phyloP scores from a whole-genome alignment of 2,329 filamentous ascomycete genomes.

The Zalaria obscura region DNA sequence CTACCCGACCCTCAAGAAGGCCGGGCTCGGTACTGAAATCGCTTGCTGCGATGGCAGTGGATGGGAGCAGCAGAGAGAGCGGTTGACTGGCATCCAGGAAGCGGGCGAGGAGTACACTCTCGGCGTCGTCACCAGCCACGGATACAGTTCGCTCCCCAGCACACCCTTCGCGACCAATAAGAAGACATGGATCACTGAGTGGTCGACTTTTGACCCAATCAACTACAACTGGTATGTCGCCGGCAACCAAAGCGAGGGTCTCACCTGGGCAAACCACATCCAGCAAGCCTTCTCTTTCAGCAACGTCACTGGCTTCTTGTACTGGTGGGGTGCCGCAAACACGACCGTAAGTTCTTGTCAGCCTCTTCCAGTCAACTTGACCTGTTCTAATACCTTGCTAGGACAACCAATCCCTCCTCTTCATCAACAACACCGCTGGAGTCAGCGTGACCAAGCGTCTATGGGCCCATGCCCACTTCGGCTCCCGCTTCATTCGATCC shows the following conservation, averaged over 20 bases:
- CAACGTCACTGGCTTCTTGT: conserved; percentile 38
- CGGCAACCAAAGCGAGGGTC: conserved; percentile 36
- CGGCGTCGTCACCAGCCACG: conserved; percentile 26
- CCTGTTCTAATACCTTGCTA: neutral
- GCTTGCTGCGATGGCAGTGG: conserved; percentile 32
- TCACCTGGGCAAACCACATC: conserved; percentile 42
- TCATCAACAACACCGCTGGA: conserved; percentile 30
- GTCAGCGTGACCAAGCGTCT: conserved; percentile 20
- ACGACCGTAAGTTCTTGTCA: conserved; percentile 12
- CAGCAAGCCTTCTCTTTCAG: conserved; percentile 34
- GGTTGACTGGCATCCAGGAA: conserved; percentile 16
- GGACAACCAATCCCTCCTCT: neutral
- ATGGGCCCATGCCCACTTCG: conserved; percentile 28
- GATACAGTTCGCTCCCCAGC: conserved; percentile 26
- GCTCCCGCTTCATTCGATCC: conserved; percentile 19
- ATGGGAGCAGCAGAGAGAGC: conserved; percentile 16
- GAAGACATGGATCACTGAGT: conserved; percentile 43
- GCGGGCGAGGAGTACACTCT: conserved; percentile 23
- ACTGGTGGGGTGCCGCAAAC: conserved; percentile 34
- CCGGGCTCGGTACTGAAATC: conserved; percentile 23
- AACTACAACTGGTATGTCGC: conserved; percentile 28
- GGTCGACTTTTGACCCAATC: conserved; percentile 31
- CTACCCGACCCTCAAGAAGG: conserved; percentile 21
- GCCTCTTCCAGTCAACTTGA: neutral
- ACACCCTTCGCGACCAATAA: conserved; percentile 26